Evolutionary conservation across 768 basidiomycete genomes (phyloP).

Genomic region (Hygrophorus russula): DNA sequence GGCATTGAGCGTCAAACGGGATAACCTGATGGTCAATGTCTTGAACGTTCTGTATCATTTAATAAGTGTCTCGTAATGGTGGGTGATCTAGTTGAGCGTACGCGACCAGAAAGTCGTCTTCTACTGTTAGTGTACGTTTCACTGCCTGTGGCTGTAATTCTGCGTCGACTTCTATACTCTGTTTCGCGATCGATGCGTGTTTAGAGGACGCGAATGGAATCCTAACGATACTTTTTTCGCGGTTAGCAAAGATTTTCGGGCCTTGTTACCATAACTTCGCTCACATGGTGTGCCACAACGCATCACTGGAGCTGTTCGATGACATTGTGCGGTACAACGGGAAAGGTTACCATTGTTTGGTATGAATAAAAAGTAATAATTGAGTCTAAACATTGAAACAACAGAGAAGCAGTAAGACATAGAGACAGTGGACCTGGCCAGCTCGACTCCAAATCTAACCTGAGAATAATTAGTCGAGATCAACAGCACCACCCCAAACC

Average conservation of each 20-base stretch:
- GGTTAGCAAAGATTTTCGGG: not conserved
- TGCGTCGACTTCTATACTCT: conserved; percentile 76
- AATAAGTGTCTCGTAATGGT: not conserved
- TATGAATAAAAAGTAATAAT: no score
- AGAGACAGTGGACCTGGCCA: conserved; percentile 1
- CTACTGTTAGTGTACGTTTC: conserved; percentile 54
- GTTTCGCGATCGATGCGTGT: conserved; percentile 75
- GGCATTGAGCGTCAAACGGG: conserved; percentile 72
- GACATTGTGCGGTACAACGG: no score
- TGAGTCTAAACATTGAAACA: not conserved
- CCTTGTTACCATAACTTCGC: not conserved
- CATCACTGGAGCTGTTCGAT: not conserved
- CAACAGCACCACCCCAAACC: not conserved
- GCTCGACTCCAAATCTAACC: conserved; percentile 3
- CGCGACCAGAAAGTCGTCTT: conserved; percentile 65
- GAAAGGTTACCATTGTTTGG: no score
- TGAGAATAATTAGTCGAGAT: conserved; percentile 3
- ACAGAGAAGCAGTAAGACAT: not conserved
- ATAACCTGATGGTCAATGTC: conserved; percentile 76
- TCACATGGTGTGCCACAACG: conserved; percentile 10
- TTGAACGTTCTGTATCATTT: conserved; percentile 44
- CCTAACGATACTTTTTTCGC: conserved; percentile 38
- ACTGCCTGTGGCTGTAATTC: conserved; percentile 80
- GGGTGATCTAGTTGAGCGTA: conserved; percentile 29
- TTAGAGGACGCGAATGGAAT: conserved; percentile 67